Conservation (phyloP, 331 rosid species). For the Dryas integrifolia region DNA sequence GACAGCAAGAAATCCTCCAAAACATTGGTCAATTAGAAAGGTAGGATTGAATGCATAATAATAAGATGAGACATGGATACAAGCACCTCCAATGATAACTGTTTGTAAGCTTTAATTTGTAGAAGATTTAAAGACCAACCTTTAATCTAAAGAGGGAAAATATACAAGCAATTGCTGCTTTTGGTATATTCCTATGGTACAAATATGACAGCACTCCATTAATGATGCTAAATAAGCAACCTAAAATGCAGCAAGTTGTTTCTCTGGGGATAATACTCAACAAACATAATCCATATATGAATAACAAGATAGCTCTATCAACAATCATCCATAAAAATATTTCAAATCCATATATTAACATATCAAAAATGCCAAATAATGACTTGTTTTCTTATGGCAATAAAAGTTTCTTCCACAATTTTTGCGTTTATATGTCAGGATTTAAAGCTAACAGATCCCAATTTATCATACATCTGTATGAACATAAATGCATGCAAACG, state of each 20-base stretch:
- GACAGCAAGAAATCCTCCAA: neutral
- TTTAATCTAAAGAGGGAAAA: neutral
- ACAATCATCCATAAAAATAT: neutral
- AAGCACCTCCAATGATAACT: neutral
- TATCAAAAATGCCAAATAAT: neutral
- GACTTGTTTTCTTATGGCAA: neutral
- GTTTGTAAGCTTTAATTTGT: neutral
- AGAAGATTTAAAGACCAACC: neutral
- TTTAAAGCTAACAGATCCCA: neutral
- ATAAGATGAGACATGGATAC: constrained; percentile 4
- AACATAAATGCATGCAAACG: neutral
- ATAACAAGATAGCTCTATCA: neutral
- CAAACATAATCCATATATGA: neutral
- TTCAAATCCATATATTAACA: neutral
- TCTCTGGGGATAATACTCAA: neutral
- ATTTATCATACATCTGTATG: neutral
- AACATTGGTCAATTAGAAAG: neutral
- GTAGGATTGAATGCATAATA: neutral
- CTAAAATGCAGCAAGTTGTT: neutral
- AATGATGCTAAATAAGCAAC: neutral
- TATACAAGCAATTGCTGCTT: neutral
- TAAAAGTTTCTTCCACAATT: neutral
- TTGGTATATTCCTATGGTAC: neutral
- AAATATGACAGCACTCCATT: neutral
- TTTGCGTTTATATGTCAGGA: neutral